These are phyloP conservation scores for Pseudonectria buxi DNA, from an alignment of 2,329 filamentous ascomycete genomes.

Conservation along the genomic window DNA sequence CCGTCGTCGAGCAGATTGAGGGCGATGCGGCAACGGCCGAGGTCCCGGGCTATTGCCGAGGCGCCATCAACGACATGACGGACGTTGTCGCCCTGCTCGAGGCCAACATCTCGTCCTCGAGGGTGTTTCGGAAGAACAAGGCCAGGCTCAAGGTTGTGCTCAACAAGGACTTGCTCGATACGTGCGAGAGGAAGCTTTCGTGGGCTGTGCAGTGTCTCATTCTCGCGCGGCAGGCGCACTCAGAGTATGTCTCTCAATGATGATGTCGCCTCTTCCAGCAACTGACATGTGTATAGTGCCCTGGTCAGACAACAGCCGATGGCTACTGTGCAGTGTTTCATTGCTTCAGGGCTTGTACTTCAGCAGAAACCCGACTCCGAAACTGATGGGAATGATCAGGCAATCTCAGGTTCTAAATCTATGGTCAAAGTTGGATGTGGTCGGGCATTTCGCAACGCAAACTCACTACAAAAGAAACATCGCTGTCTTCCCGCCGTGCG, in stretches of 20 bases:
- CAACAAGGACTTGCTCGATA: not conserved
- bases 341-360: not conserved
- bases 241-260: not conserved
- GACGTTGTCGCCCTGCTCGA: not conserved
- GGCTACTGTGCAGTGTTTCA: not conserved
- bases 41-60: not conserved
- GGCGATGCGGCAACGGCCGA: not conserved
- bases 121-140: not conserved
- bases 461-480: too few relatives aligned
- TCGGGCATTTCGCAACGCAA: too few relatives aligned
- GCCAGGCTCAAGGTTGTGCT: conserved; percentile 1
- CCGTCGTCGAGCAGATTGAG: too few relatives aligned
- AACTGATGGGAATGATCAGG: too few relatives aligned
- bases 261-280: too few relatives aligned
- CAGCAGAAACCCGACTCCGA: not conserved
- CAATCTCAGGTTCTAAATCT: too few relatives aligned
- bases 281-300: not conserved
- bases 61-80: not conserved
- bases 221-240: conserved; percentile 1
- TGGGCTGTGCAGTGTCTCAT: not conserved
- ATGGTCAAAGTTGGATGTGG: too few relatives aligned
- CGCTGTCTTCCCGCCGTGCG: too few relatives aligned
- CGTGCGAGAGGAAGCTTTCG: not conserved
- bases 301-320: not conserved
- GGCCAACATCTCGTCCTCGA: not conserved